phyloP scores from a whole-genome alignment of 225 moss, liverwort and hornwort species.

The Marchantia polymorpha region DNA sequence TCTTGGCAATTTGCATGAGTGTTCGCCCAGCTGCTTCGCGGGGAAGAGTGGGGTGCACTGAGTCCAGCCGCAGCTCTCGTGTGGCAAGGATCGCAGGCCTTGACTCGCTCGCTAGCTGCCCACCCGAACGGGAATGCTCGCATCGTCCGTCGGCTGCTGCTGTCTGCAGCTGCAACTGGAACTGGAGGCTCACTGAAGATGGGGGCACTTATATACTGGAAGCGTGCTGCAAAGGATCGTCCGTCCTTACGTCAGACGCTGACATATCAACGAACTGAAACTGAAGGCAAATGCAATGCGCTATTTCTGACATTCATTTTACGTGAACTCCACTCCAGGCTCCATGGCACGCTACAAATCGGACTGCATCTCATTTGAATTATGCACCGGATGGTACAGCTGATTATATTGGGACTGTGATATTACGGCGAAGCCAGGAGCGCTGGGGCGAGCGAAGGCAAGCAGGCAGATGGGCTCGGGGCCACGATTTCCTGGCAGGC shows the following conservation, averaged over 20 bases:
- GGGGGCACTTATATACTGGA: not conserved
- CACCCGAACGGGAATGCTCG: not conserved
- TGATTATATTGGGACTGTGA: not conserved
- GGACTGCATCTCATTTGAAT: not conserved
- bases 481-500: not conserved
- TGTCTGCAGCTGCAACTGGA: not conserved
- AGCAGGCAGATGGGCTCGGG: not conserved
- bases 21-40: not conserved
- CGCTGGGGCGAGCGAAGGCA: not conserved
- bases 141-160: not conserved
- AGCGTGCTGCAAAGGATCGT: not conserved
- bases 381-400: not conserved
- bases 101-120: not conserved
- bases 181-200: not conserved
- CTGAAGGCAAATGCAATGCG: not conserved
- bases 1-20: not conserved
- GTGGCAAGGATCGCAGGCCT: not conserved
- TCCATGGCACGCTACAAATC: too few relatives aligned
- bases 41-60: not conserved
- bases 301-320: not conserved
- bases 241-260: slow-evolving; percentile 1
- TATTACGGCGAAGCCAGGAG: not conserved
- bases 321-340: slow-evolving; percentile 1
- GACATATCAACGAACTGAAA: not conserved
- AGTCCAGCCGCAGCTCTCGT: not conserved